A percentile compares a stretch with the other conserved stretches of the same genome.
Conservation (phyloP, 208 protist genomes). For the Paratrypanosoma confusum region DNA sequence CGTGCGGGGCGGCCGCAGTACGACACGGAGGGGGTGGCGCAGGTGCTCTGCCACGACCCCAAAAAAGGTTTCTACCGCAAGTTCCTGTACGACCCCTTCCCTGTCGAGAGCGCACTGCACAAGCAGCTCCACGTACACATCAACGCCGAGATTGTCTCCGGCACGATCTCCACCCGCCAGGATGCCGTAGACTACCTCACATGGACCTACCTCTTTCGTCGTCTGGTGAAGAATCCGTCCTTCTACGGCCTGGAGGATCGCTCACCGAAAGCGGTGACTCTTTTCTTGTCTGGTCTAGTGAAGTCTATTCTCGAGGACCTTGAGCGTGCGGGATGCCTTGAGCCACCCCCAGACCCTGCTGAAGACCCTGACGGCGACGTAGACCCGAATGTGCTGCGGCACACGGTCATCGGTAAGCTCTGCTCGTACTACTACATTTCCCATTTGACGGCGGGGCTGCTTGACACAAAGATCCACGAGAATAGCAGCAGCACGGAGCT, state of each 20-base stretch:
- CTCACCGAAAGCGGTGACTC: slow-evolving; percentile 70
- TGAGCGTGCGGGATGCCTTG: slow-evolving; percentile 74
- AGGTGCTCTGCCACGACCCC: slow-evolving; percentile 95
- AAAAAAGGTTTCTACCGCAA: slow-evolving; percentile 99
- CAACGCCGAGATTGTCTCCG: slow-evolving; percentile 97
- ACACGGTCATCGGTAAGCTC: slow-evolving; percentile 91
- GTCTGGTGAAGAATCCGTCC: slow-evolving; percentile 95
- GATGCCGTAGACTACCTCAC: slow-evolving; percentile 98
- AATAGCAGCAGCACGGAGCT: slow-evolving; percentile 48
- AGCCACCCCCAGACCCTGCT: slow-evolving; percentile 30
- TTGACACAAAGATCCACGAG: slow-evolving; percentile 67
- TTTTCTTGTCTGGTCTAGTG: slow-evolving; percentile 78
- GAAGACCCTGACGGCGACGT: slow-evolving; percentile 28
- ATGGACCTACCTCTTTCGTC: slow-evolving; percentile 99
- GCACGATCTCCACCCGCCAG: slow-evolving; percentile 90
- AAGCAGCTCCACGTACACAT: slow-evolving; percentile 96
- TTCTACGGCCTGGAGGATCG: slow-evolving; percentile 97
- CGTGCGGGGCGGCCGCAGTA: slow-evolving; percentile 97
- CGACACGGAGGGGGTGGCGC: slow-evolving; percentile 92
- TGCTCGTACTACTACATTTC: slow-evolving; percentile 99
- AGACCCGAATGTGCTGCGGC: slow-evolving; percentile 46
- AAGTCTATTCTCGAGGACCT: slow-evolving; percentile 74
- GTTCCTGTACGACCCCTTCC: slow-evolving; percentile 99
- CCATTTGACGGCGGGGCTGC: slow-evolving; percentile 89
- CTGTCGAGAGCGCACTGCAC: slow-evolving; percentile 97